Evolutionary conservation across 495 filamentous ascomycete species (phyloP), one percentile per base, ranked within the genome.

Genomic region (Cetradonia linearis): DNA sequence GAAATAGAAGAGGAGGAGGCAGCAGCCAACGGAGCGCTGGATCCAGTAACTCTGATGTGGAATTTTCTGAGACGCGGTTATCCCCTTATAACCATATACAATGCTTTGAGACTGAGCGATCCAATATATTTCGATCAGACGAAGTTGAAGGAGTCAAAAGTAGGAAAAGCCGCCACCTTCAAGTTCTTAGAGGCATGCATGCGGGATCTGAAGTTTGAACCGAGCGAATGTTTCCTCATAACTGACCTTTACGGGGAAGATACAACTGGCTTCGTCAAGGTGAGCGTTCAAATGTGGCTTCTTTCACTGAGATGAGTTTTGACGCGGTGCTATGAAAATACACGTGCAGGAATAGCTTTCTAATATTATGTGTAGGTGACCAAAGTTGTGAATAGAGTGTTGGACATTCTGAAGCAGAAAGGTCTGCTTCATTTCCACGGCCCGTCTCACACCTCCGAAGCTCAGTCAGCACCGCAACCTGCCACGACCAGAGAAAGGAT

Each of bases 261-360:
- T 73, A 98, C 93, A 0, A 96, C 91, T 31, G 93, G 93, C 1
- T 96, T 98, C 70, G 92, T 96, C 57, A 98, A 97, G 81, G 87
- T 89, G 68, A 69, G 78, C 59, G 27, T 31, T 53, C 55, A 46
- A 59, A 56, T n/a, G 27, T 20, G 20, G 2, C 36, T 55, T 25
- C 42, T 11, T 10, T 8, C 5, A 23, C 20, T 14, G 9, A 13
- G 25, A 46, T 25, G 9, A 9, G 16, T 8, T 25, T 25, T 11
- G 42, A 46, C 25, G 9, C 42, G 42, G 42, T 46, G 42, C 20
- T n/a, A 46, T 46, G 42, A 46, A 13, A 2, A 13, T 25, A 2
- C 10, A 46, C 20, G 42, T 25, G 3, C 49, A 20, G 31, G 48
- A 31, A 23, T 38, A 46, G 49, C 11, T 37, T 23, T 49, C 68